Conservation (phyloP, 352 stramenopile genomes). For the Thalassiosira oceanica region DNA sequence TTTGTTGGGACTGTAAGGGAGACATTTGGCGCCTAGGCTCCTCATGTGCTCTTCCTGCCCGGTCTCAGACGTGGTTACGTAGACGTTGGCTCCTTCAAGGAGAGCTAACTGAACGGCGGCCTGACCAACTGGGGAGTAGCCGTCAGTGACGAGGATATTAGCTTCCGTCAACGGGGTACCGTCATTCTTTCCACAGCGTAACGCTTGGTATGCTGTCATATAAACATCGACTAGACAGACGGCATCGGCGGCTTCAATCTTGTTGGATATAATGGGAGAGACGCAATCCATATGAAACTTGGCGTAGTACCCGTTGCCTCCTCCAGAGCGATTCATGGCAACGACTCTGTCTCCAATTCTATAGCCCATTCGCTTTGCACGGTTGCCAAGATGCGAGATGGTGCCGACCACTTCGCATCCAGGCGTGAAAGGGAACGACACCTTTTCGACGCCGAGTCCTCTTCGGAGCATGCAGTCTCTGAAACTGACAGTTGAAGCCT, state of each 20-base stretch:
- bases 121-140: slow-evolving; percentile 58
- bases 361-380: slow-evolving; percentile 29
- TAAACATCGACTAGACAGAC: slow-evolving; percentile 69
- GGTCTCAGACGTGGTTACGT: slow-evolving; percentile 43
- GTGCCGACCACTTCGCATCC: slow-evolving; percentile 70
- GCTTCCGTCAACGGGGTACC: slow-evolving; percentile 29
- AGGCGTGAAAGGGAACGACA: slow-evolving; percentile 47
- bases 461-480: slow-evolving; percentile 60
- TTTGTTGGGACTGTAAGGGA: slow-evolving; percentile 41
- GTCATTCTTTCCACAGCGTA: slow-evolving; percentile 43
- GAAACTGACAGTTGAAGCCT: slow-evolving; percentile 66
- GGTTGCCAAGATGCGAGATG: slow-evolving; percentile 42
- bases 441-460: slow-evolving; percentile 29
- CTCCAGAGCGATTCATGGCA: slow-evolving; percentile 44
- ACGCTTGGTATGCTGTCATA: slow-evolving; percentile 65
- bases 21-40: slow-evolving; percentile 40
- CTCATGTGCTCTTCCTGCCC: slow-evolving; percentile 34
- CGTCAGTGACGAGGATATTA: slow-evolving; percentile 64
- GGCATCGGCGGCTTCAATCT: slow-evolving; percentile 48
- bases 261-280: slow-evolving; percentile 42
- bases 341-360: slow-evolving; percentile 47
- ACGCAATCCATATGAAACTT: slow-evolving; percentile 49
- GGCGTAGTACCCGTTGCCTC: slow-evolving; percentile 49
- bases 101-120: slow-evolving; percentile 58
- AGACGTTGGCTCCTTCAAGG: slow-evolving; percentile 62